Percentiles rank a stretch among this genome's conserved stretches.
Evolutionary conservation across 2,329 filamentous ascomycete genomes (phyloP).

Genomic region (Aspergillus piperis): DNA sequence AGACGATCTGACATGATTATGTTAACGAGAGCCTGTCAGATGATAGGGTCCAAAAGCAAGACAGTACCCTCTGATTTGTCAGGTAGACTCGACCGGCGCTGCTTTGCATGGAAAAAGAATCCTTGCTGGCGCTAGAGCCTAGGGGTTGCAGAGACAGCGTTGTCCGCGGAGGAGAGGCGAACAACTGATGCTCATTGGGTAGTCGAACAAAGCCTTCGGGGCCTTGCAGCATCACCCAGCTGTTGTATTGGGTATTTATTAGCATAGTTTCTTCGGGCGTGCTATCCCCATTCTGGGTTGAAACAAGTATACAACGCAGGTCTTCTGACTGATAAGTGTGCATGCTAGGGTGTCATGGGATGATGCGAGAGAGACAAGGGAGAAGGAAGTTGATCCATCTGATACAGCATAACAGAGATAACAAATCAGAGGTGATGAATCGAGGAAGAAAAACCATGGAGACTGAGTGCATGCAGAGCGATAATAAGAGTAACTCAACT

Average conservation of each 20-base stretch:
- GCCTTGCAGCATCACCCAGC: slow-evolving; percentile 91
- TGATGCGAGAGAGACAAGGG: not conserved
- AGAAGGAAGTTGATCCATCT: not conserved
- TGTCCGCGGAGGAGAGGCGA: slow-evolving; percentile 77
- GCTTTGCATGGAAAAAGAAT: slow-evolving; percentile 69
- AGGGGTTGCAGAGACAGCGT: slow-evolving; percentile 72
- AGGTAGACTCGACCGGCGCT: slow-evolving; percentile 75
- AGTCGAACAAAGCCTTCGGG: slow-evolving; percentile 75
- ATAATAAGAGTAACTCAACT: not conserved
- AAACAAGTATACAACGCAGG: not conserved
- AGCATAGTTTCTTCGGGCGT: not conserved
- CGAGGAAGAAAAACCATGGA: not conserved
- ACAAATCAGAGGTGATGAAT: not conserved
- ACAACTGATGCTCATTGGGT: slow-evolving; percentile 78
- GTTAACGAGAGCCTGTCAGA: slow-evolving; percentile 11
- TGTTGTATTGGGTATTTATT: slow-evolving; percentile 35
- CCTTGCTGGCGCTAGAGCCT: slow-evolving; percentile 63
- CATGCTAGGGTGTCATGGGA: not conserved
- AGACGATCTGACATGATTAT: slow-evolving; percentile 68
- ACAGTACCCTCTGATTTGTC: slow-evolving; percentile 77
- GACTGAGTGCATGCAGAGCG: not conserved
- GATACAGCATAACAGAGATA: not conserved
- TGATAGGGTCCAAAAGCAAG: slow-evolving; percentile 8
- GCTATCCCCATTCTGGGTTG: not conserved
- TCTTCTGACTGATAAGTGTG: not conserved